Evolutionary conservation across 2,329 filamentous ascomycete species (phyloP), one percentile per base, ranked within the genome.

Genomic region (Penicillium sp.): DNA sequence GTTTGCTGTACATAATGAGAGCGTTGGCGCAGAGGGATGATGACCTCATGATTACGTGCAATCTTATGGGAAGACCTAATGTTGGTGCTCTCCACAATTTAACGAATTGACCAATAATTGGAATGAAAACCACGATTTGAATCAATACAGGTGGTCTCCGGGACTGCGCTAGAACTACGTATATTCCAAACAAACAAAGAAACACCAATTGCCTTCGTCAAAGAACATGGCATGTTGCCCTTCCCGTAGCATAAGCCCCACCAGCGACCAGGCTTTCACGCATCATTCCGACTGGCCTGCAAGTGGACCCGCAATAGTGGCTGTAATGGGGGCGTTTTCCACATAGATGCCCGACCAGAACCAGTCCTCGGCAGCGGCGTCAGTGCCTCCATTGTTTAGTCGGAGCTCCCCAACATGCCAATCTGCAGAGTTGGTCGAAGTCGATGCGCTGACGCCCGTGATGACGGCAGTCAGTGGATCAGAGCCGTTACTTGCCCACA

Each of bases 351-450:
- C 89, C 3, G 85, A 88, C 78, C 90, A 91, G 74, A 86, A 91
- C 80, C 88, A 88, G 71, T 91, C 89, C 80, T 91, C 89, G 2
- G 76, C 40, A 74, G 79, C 3, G 72, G 73, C 42, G n/a, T 86
- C 75, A 53, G 84, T 84, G 0, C 86, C 86, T 37, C 79, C 77
- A 19, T 85, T 81, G 13, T 88, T 86, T 59, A 91, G 80, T 66
- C 90, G 85, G 57, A 91, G 80, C 26, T 90, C 85, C 61, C 89
- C 89, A 51, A 92, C 76, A 76, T 92, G 89, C 88, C 88, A 92
- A 73, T 92, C 89, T 2, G 83, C 84, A 42, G 88, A 89, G 73
- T 91, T 89, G 53, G 86, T 89, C 30, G 82, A 86, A 4, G 89
- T 86, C 53, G 83, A 84, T 0, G 82, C 85, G 5, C 82, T 81